Evolutionary conservation across 2,329 filamentous ascomycete species (phyloP), one percentile per base, ranked within the genome.

Genomic region (Alternaria conjuncta): DNA sequence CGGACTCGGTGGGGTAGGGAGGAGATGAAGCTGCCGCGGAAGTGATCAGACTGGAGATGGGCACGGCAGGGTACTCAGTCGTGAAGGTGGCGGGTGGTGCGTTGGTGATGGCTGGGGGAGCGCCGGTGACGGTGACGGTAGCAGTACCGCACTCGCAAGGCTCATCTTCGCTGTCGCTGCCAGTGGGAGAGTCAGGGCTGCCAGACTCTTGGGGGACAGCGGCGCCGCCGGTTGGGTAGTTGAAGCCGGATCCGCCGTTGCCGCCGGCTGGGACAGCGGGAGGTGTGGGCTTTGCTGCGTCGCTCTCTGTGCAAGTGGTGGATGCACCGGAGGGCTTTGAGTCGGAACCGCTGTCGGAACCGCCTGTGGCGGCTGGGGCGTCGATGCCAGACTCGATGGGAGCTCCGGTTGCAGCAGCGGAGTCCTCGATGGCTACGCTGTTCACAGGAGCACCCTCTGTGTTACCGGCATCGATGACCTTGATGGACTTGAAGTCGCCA

Each of bases 401-500:
- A 44, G 67, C 73, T 36, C 57, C 66, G 43, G 71, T 70, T 10
- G 71, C 77, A n/a, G 76, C 67, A 18, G 78, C 74, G 55, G 75
- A 69, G 9, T 72, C 55, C 7, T 70, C 60, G n/a, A 74, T 67
- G 32, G 69, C 62, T 43, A 51, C 65, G 11, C 64, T 65, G 68
- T 77, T 79, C 32, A 70, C 64, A 21, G 75, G 71, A 28, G 73
- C 73, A 54, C 79, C 79, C 7, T 73, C 68, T 36, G 71, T 70
- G 60, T 79, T 75, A 8, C 75, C 77, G 9, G 71, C 67, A 61
- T 76, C 76, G 18, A 81, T 68, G 58, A 83, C 75, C 63, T 84
- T 79, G 75, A 87, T 87, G 73, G 82, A 84, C 66, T 84, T 63
- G 63, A 73, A 86, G 57, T 69, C 76, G 45, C 86, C 86, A 13